phyloP scores from a whole-genome alignment of 2,329 filamentous ascomycete species.

The Pseudogymnoascus sp. region DNA sequence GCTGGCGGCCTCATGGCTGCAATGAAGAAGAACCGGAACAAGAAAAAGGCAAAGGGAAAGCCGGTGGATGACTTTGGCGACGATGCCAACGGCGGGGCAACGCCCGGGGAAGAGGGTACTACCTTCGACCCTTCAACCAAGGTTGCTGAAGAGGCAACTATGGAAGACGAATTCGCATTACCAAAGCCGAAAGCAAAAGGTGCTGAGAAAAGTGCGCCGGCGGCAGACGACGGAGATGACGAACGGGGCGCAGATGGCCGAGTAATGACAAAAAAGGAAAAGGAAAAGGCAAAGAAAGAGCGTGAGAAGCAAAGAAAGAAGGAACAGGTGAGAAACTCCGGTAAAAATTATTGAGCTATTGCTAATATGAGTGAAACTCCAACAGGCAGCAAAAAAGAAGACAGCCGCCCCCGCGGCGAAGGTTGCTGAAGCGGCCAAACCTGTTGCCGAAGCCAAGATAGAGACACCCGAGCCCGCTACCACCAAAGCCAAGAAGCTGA shows the following conservation, averaged over 20 bases:
- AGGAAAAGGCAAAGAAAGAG: slow-evolving; percentile 97
- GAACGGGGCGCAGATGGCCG: slow-evolving; percentile 51
- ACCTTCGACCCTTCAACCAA: slow-evolving; percentile 45
- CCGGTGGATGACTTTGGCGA: slow-evolving; percentile 64
- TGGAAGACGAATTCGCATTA: slow-evolving; percentile 78
- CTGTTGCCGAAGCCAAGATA: slow-evolving; percentile 42
- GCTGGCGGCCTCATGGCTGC: slow-evolving; percentile 65
- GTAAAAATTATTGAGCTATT: not conserved
- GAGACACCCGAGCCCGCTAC: slow-evolving; percentile 38
- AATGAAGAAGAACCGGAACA: slow-evolving; percentile 72
- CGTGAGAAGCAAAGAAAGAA: slow-evolving; percentile 97
- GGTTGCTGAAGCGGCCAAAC: slow-evolving; percentile 47
- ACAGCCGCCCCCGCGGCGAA: slow-evolving; percentile 42
- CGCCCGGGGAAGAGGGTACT: slow-evolving; percentile 35
- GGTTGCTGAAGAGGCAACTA: slow-evolving; percentile 69
- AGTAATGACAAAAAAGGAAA: slow-evolving; percentile 93
- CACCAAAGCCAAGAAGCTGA: slow-evolving; percentile 89
- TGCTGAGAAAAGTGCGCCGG: slow-evolving; percentile 37
- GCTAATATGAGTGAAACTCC: slow-evolving; percentile 12
- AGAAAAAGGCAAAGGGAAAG: slow-evolving; percentile 86
- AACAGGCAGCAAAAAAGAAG: slow-evolving; percentile 79
- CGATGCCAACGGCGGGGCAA: slow-evolving; percentile 44
- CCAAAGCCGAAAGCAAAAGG: slow-evolving; percentile 65
- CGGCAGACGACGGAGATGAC: slow-evolving; percentile 42
- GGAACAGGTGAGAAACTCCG: slow-evolving; percentile 62